Evolutionary conservation across 148 eudicot genomes (phyloP).

Genomic region (Rhododendron ovatum): DNA sequence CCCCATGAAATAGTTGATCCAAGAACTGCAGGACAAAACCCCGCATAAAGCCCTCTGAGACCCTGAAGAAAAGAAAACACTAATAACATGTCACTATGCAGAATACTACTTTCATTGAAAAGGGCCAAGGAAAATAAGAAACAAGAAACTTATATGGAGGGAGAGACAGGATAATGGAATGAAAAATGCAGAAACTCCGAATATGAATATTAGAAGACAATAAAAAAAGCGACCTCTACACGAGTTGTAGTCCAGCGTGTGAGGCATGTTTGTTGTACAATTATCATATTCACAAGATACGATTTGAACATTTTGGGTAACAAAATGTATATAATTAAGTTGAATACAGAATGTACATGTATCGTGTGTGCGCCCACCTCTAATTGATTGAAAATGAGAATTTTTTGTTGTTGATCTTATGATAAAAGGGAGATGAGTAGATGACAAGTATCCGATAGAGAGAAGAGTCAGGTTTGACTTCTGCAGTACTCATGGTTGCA

Average conservation of each 20-base stretch:
- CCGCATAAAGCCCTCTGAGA: slow-evolving; percentile 89
- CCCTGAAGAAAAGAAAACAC: slow-evolving; percentile 47
- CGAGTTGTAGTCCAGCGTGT: background rate
- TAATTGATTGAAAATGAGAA: background rate
- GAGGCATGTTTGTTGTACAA: background rate
- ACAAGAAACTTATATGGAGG: background rate
- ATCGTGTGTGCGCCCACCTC: background rate
- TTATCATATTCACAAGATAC: background rate
- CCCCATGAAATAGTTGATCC: slow-evolving; percentile 98
- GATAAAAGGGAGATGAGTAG: background rate
- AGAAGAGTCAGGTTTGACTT: background rate
- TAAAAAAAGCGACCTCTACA: background rate
- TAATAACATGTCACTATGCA: background rate
- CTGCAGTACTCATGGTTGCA: background rate
- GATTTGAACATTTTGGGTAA: background rate
- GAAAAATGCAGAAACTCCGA: background rate
- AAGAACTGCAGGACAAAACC: slow-evolving; percentile 85
- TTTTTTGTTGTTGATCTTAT: background rate
- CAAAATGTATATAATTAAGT: background rate
- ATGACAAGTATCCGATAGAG: background rate
- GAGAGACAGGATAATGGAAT: background rate
- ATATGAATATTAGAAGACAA: background rate
- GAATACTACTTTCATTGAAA: background rate
- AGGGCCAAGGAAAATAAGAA: background rate
- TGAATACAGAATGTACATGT: background rate